Conservation (phyloP, 768 basidiomycete genomes). For the Russula foetens region DNA sequence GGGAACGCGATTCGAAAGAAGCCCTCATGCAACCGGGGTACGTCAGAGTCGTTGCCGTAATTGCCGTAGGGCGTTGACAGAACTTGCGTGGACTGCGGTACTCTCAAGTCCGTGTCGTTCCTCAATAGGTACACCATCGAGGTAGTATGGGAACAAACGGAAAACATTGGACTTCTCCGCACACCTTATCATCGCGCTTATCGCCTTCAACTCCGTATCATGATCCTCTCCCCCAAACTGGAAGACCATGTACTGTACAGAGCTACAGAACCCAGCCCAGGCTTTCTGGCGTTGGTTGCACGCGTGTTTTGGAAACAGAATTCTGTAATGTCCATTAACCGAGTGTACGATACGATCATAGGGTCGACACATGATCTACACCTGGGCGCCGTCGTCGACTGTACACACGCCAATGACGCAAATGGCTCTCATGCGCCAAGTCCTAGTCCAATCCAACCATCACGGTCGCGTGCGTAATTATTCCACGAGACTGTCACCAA, state of each 20-base stretch:
- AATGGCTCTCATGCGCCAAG: not conserved
- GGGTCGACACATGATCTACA: not conserved
- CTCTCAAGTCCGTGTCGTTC: not conserved
- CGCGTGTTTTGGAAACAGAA: not conserved
- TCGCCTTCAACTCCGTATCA: not conserved
- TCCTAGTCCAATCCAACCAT: not conserved
- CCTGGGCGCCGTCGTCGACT: not conserved
- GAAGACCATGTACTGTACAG: not conserved
- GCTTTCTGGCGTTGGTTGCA: not conserved
- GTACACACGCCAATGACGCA: not conserved
- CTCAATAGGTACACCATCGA: not conserved
- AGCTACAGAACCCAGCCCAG: not conserved
- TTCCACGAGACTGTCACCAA: not conserved
- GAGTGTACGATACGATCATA: not conserved
- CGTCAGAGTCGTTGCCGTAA: conserved; percentile 11
- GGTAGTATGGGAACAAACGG: not conserved
- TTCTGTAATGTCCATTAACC: not conserved
- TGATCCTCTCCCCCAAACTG: not conserved
- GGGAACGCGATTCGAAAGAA: too few relatives aligned
- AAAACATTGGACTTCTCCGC: not conserved
- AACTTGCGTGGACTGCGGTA: not conserved
- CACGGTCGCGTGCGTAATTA: not conserved
- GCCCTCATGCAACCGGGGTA: not conserved
- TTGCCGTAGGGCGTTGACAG: not conserved
- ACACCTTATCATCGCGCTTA: not conserved